phyloP scores from a whole-genome alignment of 306 rosid genomes.

The Cyamopsis tetragonoloba region DNA sequence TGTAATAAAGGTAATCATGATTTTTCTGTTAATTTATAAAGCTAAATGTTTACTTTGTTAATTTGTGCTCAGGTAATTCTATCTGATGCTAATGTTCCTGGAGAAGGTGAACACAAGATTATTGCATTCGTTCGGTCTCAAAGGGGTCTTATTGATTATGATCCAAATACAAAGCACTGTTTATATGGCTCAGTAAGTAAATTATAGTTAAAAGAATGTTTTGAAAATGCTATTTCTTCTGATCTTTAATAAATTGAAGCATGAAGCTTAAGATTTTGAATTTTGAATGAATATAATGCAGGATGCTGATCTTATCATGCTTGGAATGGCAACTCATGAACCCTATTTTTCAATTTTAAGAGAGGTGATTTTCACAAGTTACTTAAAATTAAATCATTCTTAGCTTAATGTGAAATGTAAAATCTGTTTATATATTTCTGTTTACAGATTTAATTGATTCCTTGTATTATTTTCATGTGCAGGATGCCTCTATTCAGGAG shows the following conservation, averaged over 20 bases:
- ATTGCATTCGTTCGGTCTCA: constrained; percentile 43
- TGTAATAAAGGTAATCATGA: not conserved
- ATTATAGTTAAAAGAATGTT: not conserved
- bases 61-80: constrained; percentile 41
- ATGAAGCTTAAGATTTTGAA: not conserved
- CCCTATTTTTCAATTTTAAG: constrained; percentile 58
- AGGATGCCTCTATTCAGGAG: constrained; percentile 17
- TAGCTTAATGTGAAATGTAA: not conserved
- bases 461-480: not conserved
- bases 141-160: constrained; percentile 27
- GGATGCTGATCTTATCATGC: constrained; percentile 66
- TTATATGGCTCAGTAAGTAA: constrained; percentile 52
- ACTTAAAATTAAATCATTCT: not conserved
- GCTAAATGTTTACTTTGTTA: not conserved
- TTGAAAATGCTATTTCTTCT: not conserved
- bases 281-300: constrained; percentile 35
- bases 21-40: not conserved
- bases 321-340: constrained; percentile 55
- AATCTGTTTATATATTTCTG: too few species aligned
- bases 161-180: constrained; percentile 56
- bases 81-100: constrained; percentile 66
- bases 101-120: constrained; percentile 69
- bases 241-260: not conserved
- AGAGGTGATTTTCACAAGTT: constrained; percentile 39
- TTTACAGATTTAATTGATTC: not conserved